Evolutionary conservation across 2,329 filamentous ascomycete genomes (phyloP).

Genomic region (Periconia sp.): DNA sequence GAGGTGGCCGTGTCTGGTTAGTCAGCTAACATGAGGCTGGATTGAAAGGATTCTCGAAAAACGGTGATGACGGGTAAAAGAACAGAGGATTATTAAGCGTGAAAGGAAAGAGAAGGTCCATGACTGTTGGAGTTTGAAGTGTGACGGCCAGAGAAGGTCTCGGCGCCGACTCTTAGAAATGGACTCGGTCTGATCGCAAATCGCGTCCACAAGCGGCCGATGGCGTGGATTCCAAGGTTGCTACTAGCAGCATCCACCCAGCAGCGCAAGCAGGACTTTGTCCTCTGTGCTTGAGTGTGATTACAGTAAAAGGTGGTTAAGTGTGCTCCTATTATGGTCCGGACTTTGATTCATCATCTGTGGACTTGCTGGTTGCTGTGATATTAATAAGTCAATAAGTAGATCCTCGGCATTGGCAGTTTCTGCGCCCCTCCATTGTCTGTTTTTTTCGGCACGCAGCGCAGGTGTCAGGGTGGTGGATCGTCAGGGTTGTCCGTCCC

Average conservation of each 20-base stretch:
- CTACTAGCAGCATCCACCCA: background rate
- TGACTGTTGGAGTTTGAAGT: background rate
- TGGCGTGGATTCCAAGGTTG: conserved; percentile 1
- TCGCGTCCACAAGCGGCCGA: conserved; percentile 5
- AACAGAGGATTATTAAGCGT: background rate
- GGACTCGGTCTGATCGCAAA: conserved; percentile 12
- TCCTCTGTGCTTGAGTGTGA: background rate
- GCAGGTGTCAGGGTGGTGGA: conserved; percentile 5
- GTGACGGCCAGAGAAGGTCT: conserved; percentile 2
- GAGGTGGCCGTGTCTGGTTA: background rate
- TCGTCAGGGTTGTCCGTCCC: background rate
- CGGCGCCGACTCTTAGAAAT: conserved; percentile 12
- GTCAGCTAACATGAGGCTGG: background rate
- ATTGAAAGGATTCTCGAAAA: background rate
- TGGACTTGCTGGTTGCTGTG: conserved; percentile 6
- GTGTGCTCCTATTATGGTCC: background rate
- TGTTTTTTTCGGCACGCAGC: conserved; percentile 12
- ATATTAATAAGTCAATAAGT: conserved; percentile 18
- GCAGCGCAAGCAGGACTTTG: background rate
- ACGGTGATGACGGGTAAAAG: background rate
- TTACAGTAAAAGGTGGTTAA: too few species aligned
- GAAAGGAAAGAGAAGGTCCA: background rate
- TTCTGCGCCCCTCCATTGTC: conserved; percentile 10
- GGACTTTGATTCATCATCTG: background rate
- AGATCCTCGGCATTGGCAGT: conserved; percentile 8